Evolutionary conservation across 2,329 filamentous ascomycete species (phyloP), one percentile per base, ranked within the genome.

Genomic region (Colletotrichum theobromicola): DNA sequence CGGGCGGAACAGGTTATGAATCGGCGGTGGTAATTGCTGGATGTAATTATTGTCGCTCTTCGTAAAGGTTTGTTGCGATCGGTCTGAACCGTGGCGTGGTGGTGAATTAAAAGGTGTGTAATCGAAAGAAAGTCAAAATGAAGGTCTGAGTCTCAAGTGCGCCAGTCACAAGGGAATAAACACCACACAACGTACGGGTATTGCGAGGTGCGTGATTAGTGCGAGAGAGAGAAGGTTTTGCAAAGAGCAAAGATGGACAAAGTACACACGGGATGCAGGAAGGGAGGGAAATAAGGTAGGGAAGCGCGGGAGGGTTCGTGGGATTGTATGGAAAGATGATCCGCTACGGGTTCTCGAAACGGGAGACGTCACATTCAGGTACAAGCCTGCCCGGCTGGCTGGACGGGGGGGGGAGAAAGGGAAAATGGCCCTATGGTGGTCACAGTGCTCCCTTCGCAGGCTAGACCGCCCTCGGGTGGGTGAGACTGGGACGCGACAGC

Each of bases 341-440:
- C 74, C 46, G 67, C 66, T 68, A 21, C 50, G 67, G 75, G 74
- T 70, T 75, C 73, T 77, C 78, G 79, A 82, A 80, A 81, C 79
- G 72, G 75, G 72, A 77, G 75, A 76, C 75, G 80, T 80, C 78
- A 79, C 77, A 79, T 64, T 72, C 71, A 67, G 69, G 65, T 46
- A 50, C 64, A 50, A 50, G 42, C 42, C 24, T 50, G n/a, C 42
- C 21, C 42, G 42, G 42, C 42, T 50, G 42, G 64, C 68, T 70
- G 35, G 74, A 61, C 79, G 78, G 76, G 73, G 28, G 26, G n/a
- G n/a, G n/a, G n/a, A n/a, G n/a, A n/a, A 76, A 75, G 72, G 63
- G 75, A 66, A 65, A 68, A 68, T 64, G 57, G 67, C 63, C 63
- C 58, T 64, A 65, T 65, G 32, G 53, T 74, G 74, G 75, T 65